phyloP scores from a whole-genome alignment of 352 stramenopile genomes.

The Globisporangium okanoganense region DNA sequence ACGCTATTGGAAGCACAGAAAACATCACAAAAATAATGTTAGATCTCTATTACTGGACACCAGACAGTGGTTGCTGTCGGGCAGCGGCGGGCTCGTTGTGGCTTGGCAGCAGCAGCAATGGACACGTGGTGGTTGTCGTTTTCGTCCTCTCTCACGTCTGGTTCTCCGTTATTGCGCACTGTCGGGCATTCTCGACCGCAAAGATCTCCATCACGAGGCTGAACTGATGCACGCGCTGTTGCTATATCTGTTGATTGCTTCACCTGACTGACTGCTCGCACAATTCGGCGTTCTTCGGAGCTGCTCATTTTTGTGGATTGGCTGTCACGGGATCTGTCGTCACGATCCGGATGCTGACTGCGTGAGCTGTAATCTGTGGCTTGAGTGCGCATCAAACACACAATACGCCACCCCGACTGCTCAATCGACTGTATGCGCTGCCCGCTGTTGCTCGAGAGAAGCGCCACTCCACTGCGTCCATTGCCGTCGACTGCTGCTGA shows the following conservation, averaged over 20 bases:
- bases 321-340: background rate
- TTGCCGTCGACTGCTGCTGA: background rate
- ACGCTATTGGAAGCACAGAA: slow-evolving; percentile 30
- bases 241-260: background rate
- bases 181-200: background rate
- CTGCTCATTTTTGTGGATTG: background rate
- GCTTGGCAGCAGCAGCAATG: background rate
- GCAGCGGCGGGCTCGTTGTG: background rate
- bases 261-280: background rate
- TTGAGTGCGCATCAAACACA: background rate
- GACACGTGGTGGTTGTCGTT: background rate
- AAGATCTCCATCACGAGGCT: background rate
- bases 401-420: background rate
- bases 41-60: background rate
- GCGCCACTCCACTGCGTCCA: background rate
- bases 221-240: background rate
- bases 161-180: background rate
- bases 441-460: background rate
- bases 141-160: background rate
- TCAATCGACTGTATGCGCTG: background rate
- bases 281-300: background rate
- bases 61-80: background rate
- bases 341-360: background rate
- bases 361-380: background rate
- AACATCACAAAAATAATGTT: background rate